These are phyloP conservation scores for Dentiscutata heterogama DNA, from an alignment of 371 early-diverging fungal genomes.

Conservation along the genomic window DNA sequence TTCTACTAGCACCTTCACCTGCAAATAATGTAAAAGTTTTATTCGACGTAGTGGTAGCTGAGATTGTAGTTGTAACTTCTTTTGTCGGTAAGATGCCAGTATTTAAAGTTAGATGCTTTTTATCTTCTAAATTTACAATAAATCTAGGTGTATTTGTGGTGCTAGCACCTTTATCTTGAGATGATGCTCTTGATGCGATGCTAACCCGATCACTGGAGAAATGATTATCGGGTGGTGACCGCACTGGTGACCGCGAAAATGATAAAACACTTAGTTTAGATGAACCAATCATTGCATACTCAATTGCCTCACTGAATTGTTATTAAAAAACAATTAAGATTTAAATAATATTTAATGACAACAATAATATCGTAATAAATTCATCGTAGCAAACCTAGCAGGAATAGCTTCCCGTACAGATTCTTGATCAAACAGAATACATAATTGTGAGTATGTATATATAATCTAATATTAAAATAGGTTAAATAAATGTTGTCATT, in stretches of 20 bases:
- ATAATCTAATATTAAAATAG: conserved; percentile 59
- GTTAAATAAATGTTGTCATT: not conserved
- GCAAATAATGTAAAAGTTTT: conserved; percentile 16
- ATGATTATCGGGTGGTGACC: not conserved
- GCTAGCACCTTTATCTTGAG: not conserved
- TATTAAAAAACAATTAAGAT: not conserved
- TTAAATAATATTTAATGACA: not conserved
- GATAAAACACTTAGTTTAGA: conserved; percentile 50
- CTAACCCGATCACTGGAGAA: not conserved
- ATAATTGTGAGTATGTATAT: conserved; percentile 67
- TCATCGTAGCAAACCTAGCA: conserved; percentile 57
- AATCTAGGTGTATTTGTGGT: not conserved
- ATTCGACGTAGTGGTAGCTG: conserved; percentile 15
- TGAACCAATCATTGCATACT: conserved; percentile 62
- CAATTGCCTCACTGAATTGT: conserved; percentile 62
- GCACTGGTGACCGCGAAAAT: conserved; percentile 13
- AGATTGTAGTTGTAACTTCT: not conserved
- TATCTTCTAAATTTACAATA: conserved; percentile 11
- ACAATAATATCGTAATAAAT: not conserved
- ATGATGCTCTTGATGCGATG: conserved; percentile 18
- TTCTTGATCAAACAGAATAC: conserved; percentile 64
- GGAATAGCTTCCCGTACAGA: conserved; percentile 67
- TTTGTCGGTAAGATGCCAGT: not conserved
- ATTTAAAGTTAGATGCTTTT: conserved; percentile 15
- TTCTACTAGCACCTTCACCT: conserved; percentile 17